A percentile compares a stretch with the other conserved stretches of the same genome.
phyloP scores from a whole-genome alignment of 768 basidiomycete species.

The Gloeopeniophorella convolvens region DNA sequence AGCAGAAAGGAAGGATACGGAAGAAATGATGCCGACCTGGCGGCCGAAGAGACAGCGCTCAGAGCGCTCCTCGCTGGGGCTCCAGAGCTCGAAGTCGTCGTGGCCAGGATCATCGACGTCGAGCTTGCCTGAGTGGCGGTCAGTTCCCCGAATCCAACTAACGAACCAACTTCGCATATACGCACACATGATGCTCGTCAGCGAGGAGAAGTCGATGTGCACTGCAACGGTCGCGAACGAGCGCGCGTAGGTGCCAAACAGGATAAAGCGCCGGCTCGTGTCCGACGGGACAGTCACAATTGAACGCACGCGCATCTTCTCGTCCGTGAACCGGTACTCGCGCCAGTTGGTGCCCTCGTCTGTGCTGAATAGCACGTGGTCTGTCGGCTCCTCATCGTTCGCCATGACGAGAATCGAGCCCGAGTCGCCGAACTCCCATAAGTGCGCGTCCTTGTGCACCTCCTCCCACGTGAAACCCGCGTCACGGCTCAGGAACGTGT shows the following conservation, averaged over 20 bases:
- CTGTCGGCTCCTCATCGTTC: constrained; percentile 91
- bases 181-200: constrained; percentile 75
- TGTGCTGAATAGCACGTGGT: constrained; percentile 82
- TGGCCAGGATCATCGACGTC: constrained; percentile 62
- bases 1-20: not conserved
- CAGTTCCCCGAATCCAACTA: constrained; percentile 3
- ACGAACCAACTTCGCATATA: constrained; percentile 10
- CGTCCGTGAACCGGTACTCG: constrained; percentile 75
- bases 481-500: constrained; percentile 95
- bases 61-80: constrained; percentile 81
- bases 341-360: constrained; percentile 87
- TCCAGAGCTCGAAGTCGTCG: constrained; percentile 98
- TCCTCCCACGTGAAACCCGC: constrained; percentile 98
- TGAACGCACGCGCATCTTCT: constrained; percentile 62
- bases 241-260: constrained; percentile 60
- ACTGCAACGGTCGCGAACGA: constrained; percentile 52
- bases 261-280: constrained; percentile 85
- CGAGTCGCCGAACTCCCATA: constrained; percentile 98
- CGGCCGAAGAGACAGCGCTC: constrained; percentile 90
- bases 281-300: constrained; percentile 89
- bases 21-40: constrained; percentile 44
- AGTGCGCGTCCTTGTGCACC: constrained; percentile 94
- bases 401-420: constrained; percentile 90
- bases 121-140: constrained; percentile 49
- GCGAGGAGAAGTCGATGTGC: constrained; percentile 81